These are phyloP conservation scores for Neonectria coccinea DNA, from an alignment of 2,329 filamentous ascomycete genomes.

Conservation along the genomic window DNA sequence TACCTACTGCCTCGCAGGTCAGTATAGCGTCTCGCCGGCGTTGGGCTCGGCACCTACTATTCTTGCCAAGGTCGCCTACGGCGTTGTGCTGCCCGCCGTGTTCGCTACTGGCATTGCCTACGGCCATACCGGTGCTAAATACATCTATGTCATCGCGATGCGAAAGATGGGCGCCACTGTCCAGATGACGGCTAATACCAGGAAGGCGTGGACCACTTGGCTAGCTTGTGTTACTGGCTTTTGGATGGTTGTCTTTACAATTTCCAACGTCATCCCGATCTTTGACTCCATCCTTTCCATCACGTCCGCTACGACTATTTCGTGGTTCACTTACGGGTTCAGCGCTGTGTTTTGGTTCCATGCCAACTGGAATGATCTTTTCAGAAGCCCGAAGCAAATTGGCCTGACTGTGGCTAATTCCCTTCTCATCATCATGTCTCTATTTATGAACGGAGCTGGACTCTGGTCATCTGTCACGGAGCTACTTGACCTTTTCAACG, in stretches of 20 bases:
- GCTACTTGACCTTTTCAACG: conserved; percentile 36
- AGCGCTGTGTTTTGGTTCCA: conserved; percentile 44
- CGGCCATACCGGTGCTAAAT: conserved; percentile 46
- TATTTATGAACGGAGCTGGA: conserved; percentile 44
- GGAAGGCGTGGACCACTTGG: conserved; percentile 46
- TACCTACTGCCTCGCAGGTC: conserved; percentile 41
- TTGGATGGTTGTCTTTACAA: conserved; percentile 44
- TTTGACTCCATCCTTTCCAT: conserved; percentile 47
- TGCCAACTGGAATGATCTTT: conserved; percentile 36
- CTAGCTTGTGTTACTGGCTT: conserved; percentile 37
- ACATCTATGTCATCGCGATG: conserved; percentile 38
- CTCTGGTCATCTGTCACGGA: conserved; percentile 43
- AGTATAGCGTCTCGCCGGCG: conserved; percentile 40
- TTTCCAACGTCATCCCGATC: conserved; percentile 46
- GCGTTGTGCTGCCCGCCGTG: conserved; percentile 42
- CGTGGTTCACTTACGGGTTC: conserved; percentile 45
- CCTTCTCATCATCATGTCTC: conserved; percentile 33
- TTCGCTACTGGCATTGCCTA: conserved; percentile 41
- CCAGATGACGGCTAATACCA: conserved; percentile 37
- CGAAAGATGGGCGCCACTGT: conserved; percentile 33
- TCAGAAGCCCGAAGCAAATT: conserved; percentile 37
- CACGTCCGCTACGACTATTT: conserved; percentile 40
- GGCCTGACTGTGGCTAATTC: conserved; percentile 35
- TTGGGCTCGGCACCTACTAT: conserved; percentile 39
- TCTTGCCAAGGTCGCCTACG: conserved; percentile 45